Conservation (phyloP, 2,329 filamentous ascomycete species). For the Colletotrichum scovillei region DNA sequence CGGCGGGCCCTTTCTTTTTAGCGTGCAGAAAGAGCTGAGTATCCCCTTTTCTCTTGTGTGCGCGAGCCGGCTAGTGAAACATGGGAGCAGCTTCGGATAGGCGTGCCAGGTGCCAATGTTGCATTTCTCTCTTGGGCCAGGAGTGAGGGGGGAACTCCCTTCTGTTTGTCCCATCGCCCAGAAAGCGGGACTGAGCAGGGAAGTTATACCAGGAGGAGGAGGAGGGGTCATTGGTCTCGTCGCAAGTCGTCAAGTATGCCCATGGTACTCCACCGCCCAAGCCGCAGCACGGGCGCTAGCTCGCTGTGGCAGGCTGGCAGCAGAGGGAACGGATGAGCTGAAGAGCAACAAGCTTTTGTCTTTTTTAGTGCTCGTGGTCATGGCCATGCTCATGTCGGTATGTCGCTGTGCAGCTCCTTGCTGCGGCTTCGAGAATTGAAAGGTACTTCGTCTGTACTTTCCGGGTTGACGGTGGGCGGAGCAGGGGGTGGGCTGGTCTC, state of each 20-base stretch:
- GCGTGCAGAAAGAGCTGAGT: slow-evolving; percentile 27
- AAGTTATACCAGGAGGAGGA: slow-evolving; percentile 19
- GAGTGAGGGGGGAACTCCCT: slow-evolving; percentile 13
- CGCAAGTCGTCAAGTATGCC: background rate
- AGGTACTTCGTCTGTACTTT: slow-evolving; percentile 24
- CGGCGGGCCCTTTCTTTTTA: slow-evolving; percentile 35
- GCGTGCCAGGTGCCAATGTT: slow-evolving; percentile 23
- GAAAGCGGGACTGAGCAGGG: slow-evolving; percentile 28
- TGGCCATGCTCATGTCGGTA: background rate
- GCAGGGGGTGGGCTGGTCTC: slow-evolving; percentile 16
- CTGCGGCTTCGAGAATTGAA: background rate
- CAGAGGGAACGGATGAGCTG: slow-evolving; percentile 3
- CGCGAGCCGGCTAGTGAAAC: slow-evolving; percentile 32
- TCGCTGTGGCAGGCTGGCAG: background rate
- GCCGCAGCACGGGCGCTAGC: slow-evolving; percentile 30
- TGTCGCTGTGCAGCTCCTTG: background rate
- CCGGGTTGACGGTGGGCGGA: background rate
- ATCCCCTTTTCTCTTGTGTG: slow-evolving; percentile 33
- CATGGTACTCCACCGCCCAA: slow-evolving; percentile 21
- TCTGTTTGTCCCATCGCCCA: background rate
- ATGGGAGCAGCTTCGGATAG: slow-evolving; percentile 18
- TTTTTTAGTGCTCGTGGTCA: background rate
- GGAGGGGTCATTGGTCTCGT: slow-evolving; percentile 14
- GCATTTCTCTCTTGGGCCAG: slow-evolving; percentile 27
- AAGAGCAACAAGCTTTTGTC: background rate